phyloP scores from a whole-genome alignment of 441 rosid genomes.

The Adansonia grandidieri region DNA sequence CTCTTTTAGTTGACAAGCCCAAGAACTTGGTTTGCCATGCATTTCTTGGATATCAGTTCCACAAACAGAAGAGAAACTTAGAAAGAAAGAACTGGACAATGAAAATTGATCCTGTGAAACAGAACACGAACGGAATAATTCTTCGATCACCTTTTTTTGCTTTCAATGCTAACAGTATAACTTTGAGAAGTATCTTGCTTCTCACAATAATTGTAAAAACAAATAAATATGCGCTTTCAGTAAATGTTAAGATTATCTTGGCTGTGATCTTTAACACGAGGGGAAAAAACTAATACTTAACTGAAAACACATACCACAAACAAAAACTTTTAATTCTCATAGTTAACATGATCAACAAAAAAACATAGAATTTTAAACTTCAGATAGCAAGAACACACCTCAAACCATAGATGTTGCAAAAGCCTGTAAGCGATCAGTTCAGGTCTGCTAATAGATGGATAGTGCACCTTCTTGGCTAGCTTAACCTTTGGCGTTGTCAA shows the following conservation, averaged over 20 bases:
- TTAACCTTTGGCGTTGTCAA: conserved; percentile 53
- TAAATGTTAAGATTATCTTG: not conserved
- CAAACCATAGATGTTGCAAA: conserved; percentile 73
- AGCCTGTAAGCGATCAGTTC: conserved; percentile 70
- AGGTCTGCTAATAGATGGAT: conserved; percentile 54
- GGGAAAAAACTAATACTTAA: not conserved
- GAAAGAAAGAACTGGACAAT: conserved; percentile 50
- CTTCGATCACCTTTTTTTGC: conserved; percentile 23
- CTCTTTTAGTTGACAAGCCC: conserved; percentile 76
- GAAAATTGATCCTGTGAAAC: conserved; percentile 58
- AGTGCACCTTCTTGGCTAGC: conserved; percentile 40
- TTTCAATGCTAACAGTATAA: not conserved
- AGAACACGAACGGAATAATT: conserved; percentile 31
- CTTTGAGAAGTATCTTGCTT: conserved; percentile 14
- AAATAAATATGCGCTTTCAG: not conserved
- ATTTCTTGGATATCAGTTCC: conserved; percentile 44
- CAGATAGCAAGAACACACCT: conserved; percentile 53
- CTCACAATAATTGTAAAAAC: conserved; percentile 9
- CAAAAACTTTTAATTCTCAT: not conserved
- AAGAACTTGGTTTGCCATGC: conserved; percentile 40
- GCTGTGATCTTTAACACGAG: conserved; percentile 9
- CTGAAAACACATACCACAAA: not conserved
- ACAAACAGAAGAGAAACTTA: conserved; percentile 51
- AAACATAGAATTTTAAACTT: not conserved
- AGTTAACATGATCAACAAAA: not conserved